Evolutionary conservation across 305 asterid species (phyloP).

Genomic region (Ilex paraguariensis): DNA sequence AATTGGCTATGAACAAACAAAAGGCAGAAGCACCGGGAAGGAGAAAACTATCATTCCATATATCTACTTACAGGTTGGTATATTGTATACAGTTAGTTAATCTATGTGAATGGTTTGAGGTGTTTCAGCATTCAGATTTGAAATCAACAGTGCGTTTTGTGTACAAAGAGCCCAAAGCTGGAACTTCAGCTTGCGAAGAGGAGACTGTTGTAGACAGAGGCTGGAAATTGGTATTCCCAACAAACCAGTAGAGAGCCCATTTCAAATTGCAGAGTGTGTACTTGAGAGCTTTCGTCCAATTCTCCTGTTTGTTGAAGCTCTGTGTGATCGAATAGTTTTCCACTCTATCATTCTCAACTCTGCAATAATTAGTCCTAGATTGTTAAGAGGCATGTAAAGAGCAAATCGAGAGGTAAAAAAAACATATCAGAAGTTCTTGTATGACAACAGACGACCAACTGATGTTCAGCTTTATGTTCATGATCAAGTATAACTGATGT

Average conservation of each 20-base stretch:
- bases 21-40: too few relatives aligned
- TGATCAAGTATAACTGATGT: too few relatives aligned
- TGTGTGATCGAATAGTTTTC: conserved; percentile 86
- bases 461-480: too few relatives aligned
- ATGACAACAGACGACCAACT: too few relatives aligned
- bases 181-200: conserved; percentile 52
- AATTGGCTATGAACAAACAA: too few relatives aligned
- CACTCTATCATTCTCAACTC: conserved; percentile 94
- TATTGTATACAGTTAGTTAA: too few relatives aligned
- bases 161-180: conserved; percentile 49
- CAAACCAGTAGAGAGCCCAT: conserved; percentile 99
- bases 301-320: conserved; percentile 91
- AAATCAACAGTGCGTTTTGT: conserved; percentile 38
- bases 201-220: conserved; percentile 61
- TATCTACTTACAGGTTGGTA: too few relatives aligned
- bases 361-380: conserved; percentile 28
- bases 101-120: not conserved
- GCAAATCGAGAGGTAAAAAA: not conserved
- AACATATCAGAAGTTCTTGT: too few relatives aligned
- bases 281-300: conserved; percentile 99
- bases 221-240: conserved; percentile 92
- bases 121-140: conserved; percentile 34
- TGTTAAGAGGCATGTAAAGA: not conserved
- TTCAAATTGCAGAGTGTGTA: conserved; percentile 93
- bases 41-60: too few relatives aligned